phyloP scores from a whole-genome alignment of 2,329 filamentous ascomycete species.

The Scedosporium boydii region DNA sequence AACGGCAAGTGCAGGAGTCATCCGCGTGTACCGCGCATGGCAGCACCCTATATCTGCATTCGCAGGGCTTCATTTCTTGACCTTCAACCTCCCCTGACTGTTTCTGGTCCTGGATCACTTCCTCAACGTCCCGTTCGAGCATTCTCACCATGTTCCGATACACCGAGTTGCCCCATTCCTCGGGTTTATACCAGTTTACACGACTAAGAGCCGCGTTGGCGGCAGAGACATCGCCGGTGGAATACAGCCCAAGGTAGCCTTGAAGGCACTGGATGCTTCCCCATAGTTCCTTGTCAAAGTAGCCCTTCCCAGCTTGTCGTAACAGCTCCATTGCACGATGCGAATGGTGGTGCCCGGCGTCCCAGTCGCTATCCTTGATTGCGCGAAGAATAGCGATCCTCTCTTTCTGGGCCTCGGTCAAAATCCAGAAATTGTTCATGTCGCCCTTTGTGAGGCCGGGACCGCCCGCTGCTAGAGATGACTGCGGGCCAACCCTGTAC shows the following conservation, averaged over 20 bases:
- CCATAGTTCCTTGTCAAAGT: neutral
- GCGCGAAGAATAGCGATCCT: neutral
- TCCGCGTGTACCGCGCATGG: neutral
- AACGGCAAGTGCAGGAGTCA: neutral
- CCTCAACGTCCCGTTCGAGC: neutral
- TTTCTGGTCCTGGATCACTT: no score
- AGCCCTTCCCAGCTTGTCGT: neutral
- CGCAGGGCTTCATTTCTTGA: neutral
- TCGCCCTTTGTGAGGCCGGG: neutral
- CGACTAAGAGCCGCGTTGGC: neutral
- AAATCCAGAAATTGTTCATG: neutral
- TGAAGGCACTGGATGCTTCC: slow-evolving; percentile 1
- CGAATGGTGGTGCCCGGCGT: neutral
- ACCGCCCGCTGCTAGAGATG: neutral
- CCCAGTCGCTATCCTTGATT: neutral
- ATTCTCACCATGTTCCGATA: neutral
- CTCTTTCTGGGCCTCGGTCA: neutral
- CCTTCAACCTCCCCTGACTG: neutral
- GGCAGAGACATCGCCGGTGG: neutral
- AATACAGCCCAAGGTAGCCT: neutral
- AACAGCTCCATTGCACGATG: neutral
- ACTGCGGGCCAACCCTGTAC: neutral
- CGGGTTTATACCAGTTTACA: neutral
- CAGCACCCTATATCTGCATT: neutral
- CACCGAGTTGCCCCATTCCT: neutral